Conservation (phyloP, 1,139 yeast genomes). For the Yamadazyma blattariae region DNA sequence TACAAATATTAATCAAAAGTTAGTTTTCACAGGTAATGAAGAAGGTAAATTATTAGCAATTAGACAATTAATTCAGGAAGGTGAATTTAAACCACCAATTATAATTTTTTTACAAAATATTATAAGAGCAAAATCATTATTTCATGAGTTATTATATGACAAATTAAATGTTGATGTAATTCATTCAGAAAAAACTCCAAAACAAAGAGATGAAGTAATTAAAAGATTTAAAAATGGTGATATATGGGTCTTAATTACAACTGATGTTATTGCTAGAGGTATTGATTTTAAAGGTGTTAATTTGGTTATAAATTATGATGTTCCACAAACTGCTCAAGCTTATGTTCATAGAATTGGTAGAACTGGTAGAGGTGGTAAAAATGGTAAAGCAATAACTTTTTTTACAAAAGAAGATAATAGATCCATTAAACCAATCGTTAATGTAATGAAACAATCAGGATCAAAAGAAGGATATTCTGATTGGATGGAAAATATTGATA, state of each 20-base stretch:
- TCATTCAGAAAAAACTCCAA: conserved; percentile 90
- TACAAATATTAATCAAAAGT: conserved; percentile 74
- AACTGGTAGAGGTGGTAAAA: conserved; percentile 93
- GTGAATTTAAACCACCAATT: conserved; percentile 90
- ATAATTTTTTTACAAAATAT: conserved; percentile 90
- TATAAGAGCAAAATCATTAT: conserved; percentile 90
- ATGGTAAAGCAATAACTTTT: conserved; percentile 85
- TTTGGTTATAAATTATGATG: conserved; percentile 92
- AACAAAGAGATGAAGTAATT: conserved; percentile 83
- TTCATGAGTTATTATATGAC: conserved; percentile 88
- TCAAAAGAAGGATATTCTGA: conserved; percentile 60
- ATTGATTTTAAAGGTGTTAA: conserved; percentile 96
- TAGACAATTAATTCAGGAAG: conserved; percentile 80
- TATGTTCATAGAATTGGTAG: conserved; percentile 98
- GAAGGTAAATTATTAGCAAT: conserved; percentile 91
- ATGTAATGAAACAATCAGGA: conserved; percentile 94
- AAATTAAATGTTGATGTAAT: conserved; percentile 91
- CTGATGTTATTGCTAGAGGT: conserved; percentile 95
- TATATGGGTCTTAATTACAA: conserved; percentile 93
- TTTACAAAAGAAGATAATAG: conserved; percentile 86
- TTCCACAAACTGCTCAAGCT: conserved; percentile 90
- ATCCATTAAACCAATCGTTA: conserved; percentile 78
- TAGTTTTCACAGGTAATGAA: conserved; percentile 88
- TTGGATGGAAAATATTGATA: conserved; percentile 83
- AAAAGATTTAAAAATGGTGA: conserved; percentile 85